These are phyloP conservation scores for Pseudocercospora musae DNA, from an alignment of 2,329 filamentous ascomycete species.

Conservation along the genomic window DNA sequence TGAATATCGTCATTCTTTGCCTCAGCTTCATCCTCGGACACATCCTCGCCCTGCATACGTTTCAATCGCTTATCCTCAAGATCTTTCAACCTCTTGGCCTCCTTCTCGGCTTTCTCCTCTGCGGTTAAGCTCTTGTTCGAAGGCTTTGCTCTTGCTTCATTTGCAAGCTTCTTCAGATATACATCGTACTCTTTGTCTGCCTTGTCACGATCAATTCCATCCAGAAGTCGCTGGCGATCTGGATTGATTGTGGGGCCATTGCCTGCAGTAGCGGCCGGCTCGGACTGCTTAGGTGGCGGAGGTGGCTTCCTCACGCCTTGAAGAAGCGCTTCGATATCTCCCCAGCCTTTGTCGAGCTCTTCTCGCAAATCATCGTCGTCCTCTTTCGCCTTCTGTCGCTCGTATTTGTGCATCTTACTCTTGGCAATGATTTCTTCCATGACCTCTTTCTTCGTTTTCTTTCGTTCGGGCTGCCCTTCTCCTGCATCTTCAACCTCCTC, in stretches of 20 bases:
- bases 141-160: constrained; percentile 80
- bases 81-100: constrained; percentile 71
- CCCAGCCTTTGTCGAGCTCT: constrained; percentile 79
- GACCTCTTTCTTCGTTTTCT: constrained; percentile 93
- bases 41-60: constrained; percentile 83
- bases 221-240: constrained; percentile 59
- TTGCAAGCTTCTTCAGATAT: constrained; percentile 74
- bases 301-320: constrained; percentile 52
- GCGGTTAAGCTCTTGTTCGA: constrained; percentile 87
- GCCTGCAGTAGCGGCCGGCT: constrained; percentile 32
- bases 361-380: constrained; percentile 85
- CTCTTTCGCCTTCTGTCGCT: constrained; percentile 87
- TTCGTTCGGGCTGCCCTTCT: constrained; percentile 67
- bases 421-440: constrained; percentile 98
- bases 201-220: constrained; percentile 59
- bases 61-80: constrained; percentile 78
- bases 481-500: constrained; percentile 49
- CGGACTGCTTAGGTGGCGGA: constrained; percentile 23
- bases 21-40: constrained; percentile 58
- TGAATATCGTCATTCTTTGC: constrained; percentile 23
- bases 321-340: constrained; percentile 71
- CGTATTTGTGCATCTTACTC: constrained; percentile 91
- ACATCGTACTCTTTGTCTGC: constrained; percentile 87
- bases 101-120: constrained; percentile 76
- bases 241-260: constrained; percentile 53